Percentiles rank a stretch among this genome's conserved stretches.
These are phyloP conservation scores for Sambucus nigra DNA, from an alignment of 129 eudicot species.

Conservation along the genomic window DNA sequence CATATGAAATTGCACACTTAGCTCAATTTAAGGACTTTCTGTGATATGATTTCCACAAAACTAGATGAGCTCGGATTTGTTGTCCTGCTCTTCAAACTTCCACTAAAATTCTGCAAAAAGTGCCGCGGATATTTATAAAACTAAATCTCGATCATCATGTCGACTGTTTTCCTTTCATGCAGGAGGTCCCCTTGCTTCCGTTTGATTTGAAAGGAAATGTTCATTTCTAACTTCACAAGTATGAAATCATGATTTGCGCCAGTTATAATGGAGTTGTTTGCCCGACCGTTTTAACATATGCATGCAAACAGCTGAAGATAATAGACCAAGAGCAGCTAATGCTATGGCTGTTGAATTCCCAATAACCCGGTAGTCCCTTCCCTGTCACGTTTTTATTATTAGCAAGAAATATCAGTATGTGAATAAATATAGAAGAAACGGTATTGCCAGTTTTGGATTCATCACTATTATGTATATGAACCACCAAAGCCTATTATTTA, in stretches of 20 bases:
- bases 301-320: conserved; percentile 89
- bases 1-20: not conserved
- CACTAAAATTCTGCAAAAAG: not conserved
- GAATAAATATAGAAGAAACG: not conserved
- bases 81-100: not conserved
- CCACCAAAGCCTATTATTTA: too few relatives aligned
- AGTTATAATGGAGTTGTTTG: conserved; percentile 71
- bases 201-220: not conserved
- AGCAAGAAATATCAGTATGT: not conserved
- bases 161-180: not conserved
- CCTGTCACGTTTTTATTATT: conserved; percentile 33
- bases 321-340: conserved; percentile 54
- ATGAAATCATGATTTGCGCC: conserved; percentile 51
- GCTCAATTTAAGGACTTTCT: not conserved
- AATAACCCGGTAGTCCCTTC: conserved; percentile 47
- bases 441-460: too few relatives aligned
- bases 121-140: not conserved
- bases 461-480: too few relatives aligned
- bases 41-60: not conserved
- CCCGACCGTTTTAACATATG: conserved; percentile 67
- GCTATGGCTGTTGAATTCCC: conserved; percentile 77
- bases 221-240: not conserved
- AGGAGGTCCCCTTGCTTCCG: not conserved
- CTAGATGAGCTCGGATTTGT: not conserved
- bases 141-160: not conserved